These are phyloP conservation scores for Leucocoprinus birnbaumii DNA, from an alignment of 768 basidiomycete species.

Conservation along the genomic window DNA sequence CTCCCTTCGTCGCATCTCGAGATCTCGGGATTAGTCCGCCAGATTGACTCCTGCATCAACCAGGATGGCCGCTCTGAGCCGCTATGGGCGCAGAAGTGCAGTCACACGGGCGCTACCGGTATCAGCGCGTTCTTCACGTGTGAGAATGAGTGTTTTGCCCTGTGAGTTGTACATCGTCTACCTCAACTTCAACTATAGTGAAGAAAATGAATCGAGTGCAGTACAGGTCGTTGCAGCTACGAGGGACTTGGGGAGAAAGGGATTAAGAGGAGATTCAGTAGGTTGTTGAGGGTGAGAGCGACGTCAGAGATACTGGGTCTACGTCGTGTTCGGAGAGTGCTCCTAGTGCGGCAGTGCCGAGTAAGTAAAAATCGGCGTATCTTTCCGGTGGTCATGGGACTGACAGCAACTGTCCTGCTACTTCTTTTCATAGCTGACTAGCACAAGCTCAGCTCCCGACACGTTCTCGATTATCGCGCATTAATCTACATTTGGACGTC, in stretches of 20 bases:
- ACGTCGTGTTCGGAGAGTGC: too few species aligned
- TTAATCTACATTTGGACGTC: slow-evolving; percentile 77
- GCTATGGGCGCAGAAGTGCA: slow-evolving; percentile 27
- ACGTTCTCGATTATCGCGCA: slow-evolving; percentile 55
- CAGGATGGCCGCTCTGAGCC: too few species aligned
- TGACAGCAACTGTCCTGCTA: slow-evolving; percentile 4
- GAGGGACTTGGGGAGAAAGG: slow-evolving; percentile 56
- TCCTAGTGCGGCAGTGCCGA: slow-evolving; percentile 23
- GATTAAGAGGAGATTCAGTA: slow-evolving; percentile 55
- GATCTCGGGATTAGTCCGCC: slow-evolving; percentile 21
- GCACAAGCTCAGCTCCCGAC: slow-evolving; percentile 84
- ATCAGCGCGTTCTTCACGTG: slow-evolving; percentile 26
- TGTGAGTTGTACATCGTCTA: slow-evolving; percentile 30
- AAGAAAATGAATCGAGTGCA: slow-evolving; percentile 31
- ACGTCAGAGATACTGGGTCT: too few species aligned
- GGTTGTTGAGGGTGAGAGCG: slow-evolving; percentile 18
- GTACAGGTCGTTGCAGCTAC: slow-evolving; percentile 51
- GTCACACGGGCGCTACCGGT: slow-evolving; percentile 66
- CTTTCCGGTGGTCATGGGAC: too few species aligned
- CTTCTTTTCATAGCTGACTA: slow-evolving; percentile 49
- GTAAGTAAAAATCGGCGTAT: slow-evolving; percentile 24
- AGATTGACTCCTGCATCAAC: slow-evolving; percentile 26
- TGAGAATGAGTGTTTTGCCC: slow-evolving; percentile 19
- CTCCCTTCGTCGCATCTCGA: slow-evolving; percentile 48
- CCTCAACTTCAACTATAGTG: slow-evolving; percentile 20